Percentiles rank a stretch among this genome's conserved stretches.
These are phyloP conservation scores for Yarrowia divulgata DNA, from an alignment of 805 yeast genomes.

Conservation along the genomic window DNA sequence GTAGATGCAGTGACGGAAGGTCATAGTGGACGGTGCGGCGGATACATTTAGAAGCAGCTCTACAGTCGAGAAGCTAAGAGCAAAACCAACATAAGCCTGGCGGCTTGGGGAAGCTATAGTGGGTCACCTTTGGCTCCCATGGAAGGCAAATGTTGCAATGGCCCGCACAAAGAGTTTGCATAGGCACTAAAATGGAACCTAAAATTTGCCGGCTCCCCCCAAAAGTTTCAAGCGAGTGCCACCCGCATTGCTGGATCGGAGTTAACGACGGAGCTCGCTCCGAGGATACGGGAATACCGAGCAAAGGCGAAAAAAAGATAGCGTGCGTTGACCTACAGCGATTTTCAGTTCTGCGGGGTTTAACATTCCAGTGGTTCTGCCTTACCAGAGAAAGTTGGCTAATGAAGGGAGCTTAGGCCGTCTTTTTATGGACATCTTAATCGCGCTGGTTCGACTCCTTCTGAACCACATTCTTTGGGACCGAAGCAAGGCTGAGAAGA, in stretches of 20 bases:
- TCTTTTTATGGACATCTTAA: slow-evolving; percentile 35
- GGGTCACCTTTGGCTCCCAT: slow-evolving; percentile 7
- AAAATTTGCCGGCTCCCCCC: neutral
- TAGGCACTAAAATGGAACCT: slow-evolving; percentile 28
- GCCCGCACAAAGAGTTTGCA: slow-evolving; percentile 27
- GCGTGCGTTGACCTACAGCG: neutral
- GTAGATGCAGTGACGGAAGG: neutral
- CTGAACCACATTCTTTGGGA: slow-evolving; percentile 6
- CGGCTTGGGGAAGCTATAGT: neutral
- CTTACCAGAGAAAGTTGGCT: slow-evolving; percentile 30
- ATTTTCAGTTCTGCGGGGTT: slow-evolving; percentile 8
- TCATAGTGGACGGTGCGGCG: neutral
- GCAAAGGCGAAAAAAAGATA: neutral
- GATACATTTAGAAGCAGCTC: neutral
- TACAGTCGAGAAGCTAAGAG: slow-evolving; percentile 6
- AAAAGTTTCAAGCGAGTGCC: slow-evolving; percentile 5
- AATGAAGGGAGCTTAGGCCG: slow-evolving; percentile 6
- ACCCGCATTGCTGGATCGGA: slow-evolving; percentile 2
- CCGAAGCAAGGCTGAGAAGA: neutral
- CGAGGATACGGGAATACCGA: neutral
- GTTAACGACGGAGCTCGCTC: neutral
- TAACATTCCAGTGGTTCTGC: slow-evolving; percentile 26
- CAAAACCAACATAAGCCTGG: slow-evolving; percentile 5
- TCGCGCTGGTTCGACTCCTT: neutral
- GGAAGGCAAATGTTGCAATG: slow-evolving; percentile 16